Conservation (phyloP, 345 rosid genomes). For the Stellera chamaejasme region DNA sequence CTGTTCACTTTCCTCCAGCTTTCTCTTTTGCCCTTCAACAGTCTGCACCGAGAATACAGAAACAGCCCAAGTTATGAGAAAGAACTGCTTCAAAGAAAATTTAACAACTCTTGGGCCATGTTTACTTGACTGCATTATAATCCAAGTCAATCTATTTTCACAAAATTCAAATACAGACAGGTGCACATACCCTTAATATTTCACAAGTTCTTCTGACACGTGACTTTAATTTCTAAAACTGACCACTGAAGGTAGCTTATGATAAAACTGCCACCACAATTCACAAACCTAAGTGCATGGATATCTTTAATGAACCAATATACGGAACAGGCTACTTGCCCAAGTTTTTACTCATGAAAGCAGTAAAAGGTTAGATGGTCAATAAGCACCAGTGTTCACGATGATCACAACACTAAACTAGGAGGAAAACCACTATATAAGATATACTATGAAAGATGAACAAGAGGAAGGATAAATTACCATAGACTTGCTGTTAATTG, state of each 20-base stretch:
- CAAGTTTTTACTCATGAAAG: not conserved
- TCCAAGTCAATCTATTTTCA: not conserved
- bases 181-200: not conserved
- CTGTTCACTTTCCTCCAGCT: conserved; percentile 59
- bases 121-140: not conserved
- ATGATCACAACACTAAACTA: not conserved
- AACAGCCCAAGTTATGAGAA: not conserved
- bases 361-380: not conserved
- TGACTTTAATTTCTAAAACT: no score
- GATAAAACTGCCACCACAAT: no score
- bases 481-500: conserved; percentile 57
- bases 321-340: not conserved
- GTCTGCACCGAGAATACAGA: conserved; percentile 33
- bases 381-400: not conserved
- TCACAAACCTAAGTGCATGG: no score
- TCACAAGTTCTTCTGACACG: no score
- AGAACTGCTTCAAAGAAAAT: not conserved
- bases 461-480: conserved; percentile 20
- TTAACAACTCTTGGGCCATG: not conserved
- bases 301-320: no score
- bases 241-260: no score
- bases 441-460: conserved; percentile 2
- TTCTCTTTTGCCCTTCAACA: conserved; percentile 62
- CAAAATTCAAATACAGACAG: not conserved
- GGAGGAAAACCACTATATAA: conserved; percentile 3